These are phyloP conservation scores for Diplodia intermedia DNA, from an alignment of 2,329 filamentous ascomycete genomes.

Conservation along the genomic window DNA sequence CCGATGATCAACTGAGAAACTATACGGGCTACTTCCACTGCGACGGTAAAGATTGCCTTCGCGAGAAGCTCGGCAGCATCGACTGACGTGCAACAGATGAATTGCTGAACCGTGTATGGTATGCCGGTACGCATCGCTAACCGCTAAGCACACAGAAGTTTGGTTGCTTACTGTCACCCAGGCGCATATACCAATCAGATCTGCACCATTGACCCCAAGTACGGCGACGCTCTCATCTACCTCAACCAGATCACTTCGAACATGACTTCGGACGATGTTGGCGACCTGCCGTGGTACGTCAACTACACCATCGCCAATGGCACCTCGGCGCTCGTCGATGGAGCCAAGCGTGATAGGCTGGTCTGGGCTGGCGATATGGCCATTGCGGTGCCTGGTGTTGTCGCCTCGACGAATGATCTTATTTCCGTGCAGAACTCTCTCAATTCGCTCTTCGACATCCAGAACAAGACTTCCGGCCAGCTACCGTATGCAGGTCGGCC, in stretches of 20 bases:
- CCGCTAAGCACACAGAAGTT: neutral
- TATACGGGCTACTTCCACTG: conserved; percentile 54
- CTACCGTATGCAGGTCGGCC: conserved; percentile 59
- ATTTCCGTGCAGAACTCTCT: conserved; percentile 56
- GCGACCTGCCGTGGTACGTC: conserved; percentile 49
- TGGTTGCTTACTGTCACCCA: neutral
- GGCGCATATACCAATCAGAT: conserved; percentile 51
- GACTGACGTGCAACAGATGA: conserved; percentile 43
- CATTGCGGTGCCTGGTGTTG: conserved; percentile 52
- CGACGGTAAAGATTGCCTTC: conserved; percentile 40
- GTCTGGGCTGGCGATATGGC: conserved; percentile 61
- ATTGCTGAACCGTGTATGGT: conserved; percentile 54
- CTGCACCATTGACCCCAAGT: conserved; percentile 47
- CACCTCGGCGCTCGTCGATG: conserved; percentile 49
- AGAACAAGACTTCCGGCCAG: conserved; percentile 42
- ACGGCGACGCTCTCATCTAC: conserved; percentile 48
- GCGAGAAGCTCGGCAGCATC: neutral
- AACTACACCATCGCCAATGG: conserved; percentile 48
- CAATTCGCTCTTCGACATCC: conserved; percentile 33
- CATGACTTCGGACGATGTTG: conserved; percentile 43
- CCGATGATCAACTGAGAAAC: conserved; percentile 45
- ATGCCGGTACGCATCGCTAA: conserved; percentile 43
- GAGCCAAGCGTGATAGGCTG: conserved; percentile 52
- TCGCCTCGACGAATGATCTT: conserved; percentile 52
- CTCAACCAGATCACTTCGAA: conserved; percentile 34